Evolutionary conservation across 2,329 filamentous ascomycete species (phyloP).

Genomic region (Penicillium psychrosexuale): DNA sequence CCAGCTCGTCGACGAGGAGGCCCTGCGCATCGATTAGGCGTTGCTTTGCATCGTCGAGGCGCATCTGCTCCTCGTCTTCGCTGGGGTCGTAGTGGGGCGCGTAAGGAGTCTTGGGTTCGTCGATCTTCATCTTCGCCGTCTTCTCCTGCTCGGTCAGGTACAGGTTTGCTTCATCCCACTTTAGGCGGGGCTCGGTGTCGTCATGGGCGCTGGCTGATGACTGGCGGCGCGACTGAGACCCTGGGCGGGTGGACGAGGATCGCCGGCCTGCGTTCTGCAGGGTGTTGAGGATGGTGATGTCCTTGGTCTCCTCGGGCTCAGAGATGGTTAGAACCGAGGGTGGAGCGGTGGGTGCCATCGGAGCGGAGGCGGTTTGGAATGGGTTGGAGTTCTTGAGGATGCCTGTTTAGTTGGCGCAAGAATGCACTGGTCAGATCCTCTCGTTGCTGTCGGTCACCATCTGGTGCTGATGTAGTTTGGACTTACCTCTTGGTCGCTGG

Average conservation of each 20-base stretch:
- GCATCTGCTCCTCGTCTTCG: conserved; percentile 74
- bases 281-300: conserved; percentile 90
- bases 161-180: conserved; percentile 98
- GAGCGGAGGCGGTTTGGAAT: conserved; percentile 56
- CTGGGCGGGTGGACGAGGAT: conserved; percentile 70
- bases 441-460: background rate
- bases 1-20: conserved; percentile 66
- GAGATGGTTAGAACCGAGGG: conserved; percentile 37
- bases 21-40: conserved; percentile 65
- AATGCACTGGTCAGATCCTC: background rate
- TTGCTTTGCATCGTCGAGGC: conserved; percentile 29
- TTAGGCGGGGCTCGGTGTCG: conserved; percentile 70
- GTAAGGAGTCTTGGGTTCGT: conserved; percentile 96
- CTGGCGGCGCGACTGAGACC: conserved; percentile 66
- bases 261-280: conserved; percentile 88
- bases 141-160: conserved; percentile 97
- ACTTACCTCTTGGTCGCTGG: conserved; percentile 43
- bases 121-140: conserved; percentile 96
- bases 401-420: conserved; percentile 51
- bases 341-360: conserved; percentile 36
- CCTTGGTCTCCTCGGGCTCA: conserved; percentile 64
- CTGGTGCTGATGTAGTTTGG: background rate
- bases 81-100: conserved; percentile 85
- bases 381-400: conserved; percentile 85
- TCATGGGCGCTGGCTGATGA: conserved; percentile 56